Evolutionary conservation across 129 eudicot genomes (phyloP).

Genomic region (Lonicera japonica): DNA sequence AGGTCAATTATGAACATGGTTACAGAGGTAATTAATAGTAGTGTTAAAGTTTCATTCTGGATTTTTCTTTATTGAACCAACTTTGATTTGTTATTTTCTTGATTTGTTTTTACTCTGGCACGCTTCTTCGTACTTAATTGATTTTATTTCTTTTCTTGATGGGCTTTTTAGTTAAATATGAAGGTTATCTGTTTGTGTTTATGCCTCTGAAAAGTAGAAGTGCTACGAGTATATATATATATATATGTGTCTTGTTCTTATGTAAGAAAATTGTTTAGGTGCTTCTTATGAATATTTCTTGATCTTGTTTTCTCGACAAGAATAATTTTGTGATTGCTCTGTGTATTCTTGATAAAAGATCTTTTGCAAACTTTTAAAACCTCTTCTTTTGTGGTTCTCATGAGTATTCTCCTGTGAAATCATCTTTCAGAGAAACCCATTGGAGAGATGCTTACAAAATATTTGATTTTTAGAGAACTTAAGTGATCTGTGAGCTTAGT

Average conservation of each 20-base stretch:
- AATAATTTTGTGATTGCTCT: too few species aligned
- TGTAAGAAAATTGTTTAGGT: background rate
- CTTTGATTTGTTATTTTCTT: background rate
- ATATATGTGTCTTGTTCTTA: too few species aligned
- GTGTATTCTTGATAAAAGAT: too few species aligned
- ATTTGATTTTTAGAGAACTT: too few species aligned
- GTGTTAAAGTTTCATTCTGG: background rate
- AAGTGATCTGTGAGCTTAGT: too few species aligned
- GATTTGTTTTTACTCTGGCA: background rate
- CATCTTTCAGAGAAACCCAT: background rate
- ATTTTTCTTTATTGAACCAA: background rate
- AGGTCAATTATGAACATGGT: background rate
- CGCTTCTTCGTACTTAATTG: background rate
- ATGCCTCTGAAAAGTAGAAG: too few species aligned
- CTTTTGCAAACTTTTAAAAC: too few species aligned
- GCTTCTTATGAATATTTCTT: too few species aligned
- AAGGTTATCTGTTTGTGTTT: slow-evolving; percentile 1
- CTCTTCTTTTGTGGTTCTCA: too few species aligned
- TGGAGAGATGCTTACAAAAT: too few species aligned
- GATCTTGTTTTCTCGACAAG: too few species aligned
- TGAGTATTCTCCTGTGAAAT: background rate
- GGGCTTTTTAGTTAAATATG: background rate
- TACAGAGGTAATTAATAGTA: background rate
- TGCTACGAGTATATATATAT: background rate
- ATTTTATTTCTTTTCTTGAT: background rate